Conservation (phyloP, 176 grass and related monocot genomes). For the Oryza officinalis region DNA sequence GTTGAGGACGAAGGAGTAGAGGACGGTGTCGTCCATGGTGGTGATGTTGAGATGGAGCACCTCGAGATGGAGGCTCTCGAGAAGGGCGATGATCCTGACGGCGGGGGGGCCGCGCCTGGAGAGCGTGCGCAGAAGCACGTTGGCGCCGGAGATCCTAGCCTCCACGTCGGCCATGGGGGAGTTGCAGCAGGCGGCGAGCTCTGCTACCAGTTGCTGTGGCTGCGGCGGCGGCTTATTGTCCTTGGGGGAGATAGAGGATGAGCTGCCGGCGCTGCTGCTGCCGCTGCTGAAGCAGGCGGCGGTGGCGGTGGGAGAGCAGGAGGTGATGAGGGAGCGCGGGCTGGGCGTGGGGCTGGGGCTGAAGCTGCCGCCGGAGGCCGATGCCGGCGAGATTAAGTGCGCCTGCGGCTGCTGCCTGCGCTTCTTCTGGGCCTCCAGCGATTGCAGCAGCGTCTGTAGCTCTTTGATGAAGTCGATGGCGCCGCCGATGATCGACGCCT, state of each 20-base stretch:
- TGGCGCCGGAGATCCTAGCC: conserved; percentile 81
- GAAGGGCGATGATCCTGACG: conserved; percentile 56
- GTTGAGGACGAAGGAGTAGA: conserved; percentile 95
- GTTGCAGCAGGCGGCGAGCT: conserved; percentile 91
- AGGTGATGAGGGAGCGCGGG: conserved; percentile 53
- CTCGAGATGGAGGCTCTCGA: conserved; percentile 74
- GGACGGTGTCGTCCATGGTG: conserved; percentile 91
- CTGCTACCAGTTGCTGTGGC: conserved; percentile 13
- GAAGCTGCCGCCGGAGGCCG: conserved; percentile 44
- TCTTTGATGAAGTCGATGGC: conserved; percentile 95
- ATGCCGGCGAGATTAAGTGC: conserved; percentile 21
- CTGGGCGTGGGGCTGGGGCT: conserved; percentile 63
- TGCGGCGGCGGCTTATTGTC: not conserved
- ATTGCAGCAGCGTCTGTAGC: conserved; percentile 71
- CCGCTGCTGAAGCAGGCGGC: not conserved
- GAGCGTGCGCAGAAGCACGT: conserved; percentile 83
- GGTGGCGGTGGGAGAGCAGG: conserved; percentile 6
- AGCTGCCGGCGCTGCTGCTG: conserved; percentile 19
- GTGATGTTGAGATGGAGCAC: conserved; percentile 94
- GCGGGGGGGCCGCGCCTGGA: conserved; percentile 65
- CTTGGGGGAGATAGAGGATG: not conserved
- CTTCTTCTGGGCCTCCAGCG: conserved; percentile 80
- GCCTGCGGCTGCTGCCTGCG: conserved; percentile 56
- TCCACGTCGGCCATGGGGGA: conserved; percentile 84
- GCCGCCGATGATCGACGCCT: conserved; percentile 95